Percentiles rank a stretch among this genome's conserved stretches.
phyloP scores from a whole-genome alignment of 2,329 filamentous ascomycete species.

The Neopestalotiopsis sp. region DNA sequence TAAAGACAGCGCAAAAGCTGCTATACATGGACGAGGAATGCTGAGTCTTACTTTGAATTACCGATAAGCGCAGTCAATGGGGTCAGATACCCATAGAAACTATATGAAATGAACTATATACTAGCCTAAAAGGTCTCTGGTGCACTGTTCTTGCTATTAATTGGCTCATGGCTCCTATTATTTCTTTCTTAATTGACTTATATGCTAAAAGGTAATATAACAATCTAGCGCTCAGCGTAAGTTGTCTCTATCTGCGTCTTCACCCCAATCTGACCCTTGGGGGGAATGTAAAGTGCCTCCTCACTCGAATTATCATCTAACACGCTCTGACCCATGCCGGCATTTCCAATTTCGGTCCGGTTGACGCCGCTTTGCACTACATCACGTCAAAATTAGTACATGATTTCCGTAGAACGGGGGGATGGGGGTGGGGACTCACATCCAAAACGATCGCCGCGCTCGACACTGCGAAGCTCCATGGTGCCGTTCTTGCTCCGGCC shows the following conservation, averaged over 20 bases:
- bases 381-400: neutral
- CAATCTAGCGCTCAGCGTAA: slow-evolving; percentile 9
- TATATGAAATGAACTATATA: slow-evolving; percentile 2
- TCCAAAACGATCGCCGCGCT: neutral
- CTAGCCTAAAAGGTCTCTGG: neutral
- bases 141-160: neutral
- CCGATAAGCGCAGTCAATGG: neutral
- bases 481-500: neutral
- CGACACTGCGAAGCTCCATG: slow-evolving; percentile 20
- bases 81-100: neutral
- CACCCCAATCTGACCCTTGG: slow-evolving; percentile 18
- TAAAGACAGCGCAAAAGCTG: neutral
- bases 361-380: neutral
- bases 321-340: neutral
- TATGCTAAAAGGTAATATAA: neutral
- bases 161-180: neutral
- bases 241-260: slow-evolving; percentile 23
- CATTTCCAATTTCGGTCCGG: slow-evolving; percentile 10
- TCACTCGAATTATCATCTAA: slow-evolving; percentile 21
- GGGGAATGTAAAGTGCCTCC: slow-evolving; percentile 18
- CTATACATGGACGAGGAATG: slow-evolving; percentile 26
- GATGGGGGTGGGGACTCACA: neutral
- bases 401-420: no score
- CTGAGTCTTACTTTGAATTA: neutral
- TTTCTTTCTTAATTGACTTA: neutral